These are phyloP conservation scores for Orychophragmus violaceus DNA, from an alignment of 345 rosid species.

Conservation along the genomic window DNA sequence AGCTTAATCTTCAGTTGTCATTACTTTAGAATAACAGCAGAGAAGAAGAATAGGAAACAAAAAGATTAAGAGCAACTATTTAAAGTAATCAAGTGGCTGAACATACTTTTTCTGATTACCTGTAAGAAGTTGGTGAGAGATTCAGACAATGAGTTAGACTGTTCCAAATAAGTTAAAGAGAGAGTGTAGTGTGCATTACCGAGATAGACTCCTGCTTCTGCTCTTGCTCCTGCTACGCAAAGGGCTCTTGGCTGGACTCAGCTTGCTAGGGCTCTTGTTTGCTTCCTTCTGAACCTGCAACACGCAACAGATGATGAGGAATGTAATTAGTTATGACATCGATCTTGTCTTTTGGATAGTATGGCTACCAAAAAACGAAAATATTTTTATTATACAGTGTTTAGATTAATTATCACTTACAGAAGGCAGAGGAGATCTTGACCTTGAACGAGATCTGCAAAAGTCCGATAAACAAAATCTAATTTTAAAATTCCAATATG, in stretches of 20 bases:
- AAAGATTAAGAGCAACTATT: background rate
- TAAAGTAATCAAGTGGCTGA: background rate
- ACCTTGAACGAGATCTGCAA: too few species aligned
- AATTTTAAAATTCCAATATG: conserved; percentile 66
- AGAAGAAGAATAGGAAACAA: conserved; percentile 6
- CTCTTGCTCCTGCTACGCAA: too few species aligned
- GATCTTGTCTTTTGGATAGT: background rate
- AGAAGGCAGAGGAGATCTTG: too few species aligned
- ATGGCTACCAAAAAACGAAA: background rate
- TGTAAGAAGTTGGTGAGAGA: too few species aligned
- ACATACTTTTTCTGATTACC: too few species aligned
- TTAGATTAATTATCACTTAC: conserved; percentile 38
- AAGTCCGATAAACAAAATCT: conserved; percentile 85
- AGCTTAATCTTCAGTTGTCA: too few species aligned
- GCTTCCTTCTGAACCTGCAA: too few species aligned
- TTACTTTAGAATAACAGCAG: conserved; percentile 5
- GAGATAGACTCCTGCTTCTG: conserved; percentile 73
- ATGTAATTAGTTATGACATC: background rate
- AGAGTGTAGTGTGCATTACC: conserved; percentile 35
- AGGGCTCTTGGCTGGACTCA: too few species aligned
- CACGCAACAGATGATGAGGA: background rate
- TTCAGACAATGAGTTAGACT: background rate
- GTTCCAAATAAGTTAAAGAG: background rate
- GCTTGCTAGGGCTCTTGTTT: too few species aligned
- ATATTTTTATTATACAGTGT: background rate